A percentile compares a stretch with the other conserved stretches of the same genome.
Evolutionary conservation across 2,329 filamentous ascomycete species (phyloP).

Genomic region (Pseudocercospora eumusae): DNA sequence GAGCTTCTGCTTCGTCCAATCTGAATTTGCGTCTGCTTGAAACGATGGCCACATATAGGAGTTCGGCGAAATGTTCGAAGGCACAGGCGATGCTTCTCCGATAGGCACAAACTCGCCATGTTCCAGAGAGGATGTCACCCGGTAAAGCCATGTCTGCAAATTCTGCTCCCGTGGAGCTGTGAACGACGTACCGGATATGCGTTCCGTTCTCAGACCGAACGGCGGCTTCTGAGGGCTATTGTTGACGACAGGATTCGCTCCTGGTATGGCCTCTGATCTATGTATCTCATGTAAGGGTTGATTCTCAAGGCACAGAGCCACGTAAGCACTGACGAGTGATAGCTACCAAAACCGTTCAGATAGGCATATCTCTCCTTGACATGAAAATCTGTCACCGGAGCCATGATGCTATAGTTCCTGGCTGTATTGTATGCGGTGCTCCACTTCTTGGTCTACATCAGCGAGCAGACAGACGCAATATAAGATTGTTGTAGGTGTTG

Average conservation of each 20-base stretch:
- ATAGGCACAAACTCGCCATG: constrained; percentile 17
- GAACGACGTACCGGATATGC: constrained; percentile 60
- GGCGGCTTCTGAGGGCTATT: constrained; percentile 80
- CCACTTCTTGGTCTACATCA: not conserved
- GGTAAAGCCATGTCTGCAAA: constrained; percentile 59
- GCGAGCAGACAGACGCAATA: not conserved
- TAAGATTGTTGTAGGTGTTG: not conserved
- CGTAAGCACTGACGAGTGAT: constrained; percentile 59
- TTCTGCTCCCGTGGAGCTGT: constrained; percentile 57
- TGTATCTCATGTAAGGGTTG: constrained; percentile 8
- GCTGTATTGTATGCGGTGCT: not conserved
- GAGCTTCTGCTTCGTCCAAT: constrained; percentile 64
- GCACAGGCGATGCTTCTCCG: constrained; percentile 8
- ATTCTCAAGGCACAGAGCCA: not conserved
- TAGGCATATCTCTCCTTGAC: constrained; percentile 70
- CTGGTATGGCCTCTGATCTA: constrained; percentile 69
- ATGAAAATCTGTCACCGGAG: constrained; percentile 61
- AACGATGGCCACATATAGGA: constrained; percentile 26
- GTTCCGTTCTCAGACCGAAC: constrained; percentile 75
- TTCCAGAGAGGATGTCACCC: constrained; percentile 45
- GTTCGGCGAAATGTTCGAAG: constrained; percentile 18
- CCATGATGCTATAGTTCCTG: constrained; percentile 8
- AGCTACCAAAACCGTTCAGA: constrained; percentile 72
- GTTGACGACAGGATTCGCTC: constrained; percentile 69
- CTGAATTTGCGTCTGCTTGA: constrained; percentile 49